Conservation (phyloP, 805 yeast species). For the Suhomyces vadensis region DNA sequence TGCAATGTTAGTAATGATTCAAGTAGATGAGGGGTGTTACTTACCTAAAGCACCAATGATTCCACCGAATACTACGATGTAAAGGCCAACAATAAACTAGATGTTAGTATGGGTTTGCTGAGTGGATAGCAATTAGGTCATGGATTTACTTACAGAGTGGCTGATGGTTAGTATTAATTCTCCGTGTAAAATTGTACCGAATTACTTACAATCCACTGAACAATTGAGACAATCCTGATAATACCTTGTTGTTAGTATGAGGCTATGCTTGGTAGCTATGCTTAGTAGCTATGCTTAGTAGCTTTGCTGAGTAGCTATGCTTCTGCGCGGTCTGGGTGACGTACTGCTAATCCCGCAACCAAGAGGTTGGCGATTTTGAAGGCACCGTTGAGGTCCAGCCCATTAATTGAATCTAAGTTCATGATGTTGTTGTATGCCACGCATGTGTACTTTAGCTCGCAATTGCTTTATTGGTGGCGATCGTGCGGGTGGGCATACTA, state of each 20-base stretch:
- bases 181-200: too few relatives aligned
- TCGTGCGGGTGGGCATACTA: slow-evolving; percentile 3
- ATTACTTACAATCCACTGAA: slow-evolving; percentile 48
- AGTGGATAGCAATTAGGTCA: neutral
- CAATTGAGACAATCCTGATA: slow-evolving; percentile 52
- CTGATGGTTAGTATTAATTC: slow-evolving; percentile 27
- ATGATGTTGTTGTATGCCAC: slow-evolving; percentile 22
- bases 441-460: neutral
- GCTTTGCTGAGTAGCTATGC: too few relatives aligned
- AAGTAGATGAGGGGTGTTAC: slow-evolving; percentile 16
- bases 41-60: slow-evolving; percentile 51
- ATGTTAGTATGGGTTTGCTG: slow-evolving; percentile 22
- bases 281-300: too few relatives aligned
- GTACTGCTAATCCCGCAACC: slow-evolving; percentile 56
- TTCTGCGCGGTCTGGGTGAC: too few relatives aligned
- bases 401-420: slow-evolving; percentile 45
- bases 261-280: too few relatives aligned
- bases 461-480: slow-evolving; percentile 1
- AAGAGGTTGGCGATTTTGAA: slow-evolving; percentile 54
- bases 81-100: slow-evolving; percentile 59
- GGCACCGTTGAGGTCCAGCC: slow-evolving; percentile 44
- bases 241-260: slow-evolving; percentile 31
- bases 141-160: slow-evolving; percentile 31
- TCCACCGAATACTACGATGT: slow-evolving; percentile 54
- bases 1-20: slow-evolving; percentile 18